Evolutionary conservation across 768 basidiomycete genomes (phyloP).

Genomic region (Lentinula guzmanii): DNA sequence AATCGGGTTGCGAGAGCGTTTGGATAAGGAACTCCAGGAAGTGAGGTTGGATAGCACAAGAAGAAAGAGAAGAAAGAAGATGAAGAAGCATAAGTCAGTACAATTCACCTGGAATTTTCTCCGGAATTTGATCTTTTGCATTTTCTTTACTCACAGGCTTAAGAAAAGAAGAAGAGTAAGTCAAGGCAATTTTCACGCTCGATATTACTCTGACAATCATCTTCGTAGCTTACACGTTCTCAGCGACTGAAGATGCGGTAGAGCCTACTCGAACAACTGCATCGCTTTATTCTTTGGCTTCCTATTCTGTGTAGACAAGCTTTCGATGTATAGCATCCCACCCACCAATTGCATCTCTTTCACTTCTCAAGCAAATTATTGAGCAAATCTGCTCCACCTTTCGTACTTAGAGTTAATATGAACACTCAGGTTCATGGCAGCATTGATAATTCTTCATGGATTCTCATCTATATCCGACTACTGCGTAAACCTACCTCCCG

Average conservation of each 20-base stretch:
- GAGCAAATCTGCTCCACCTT: too few species aligned
- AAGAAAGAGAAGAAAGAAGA: slow-evolving; percentile 87
- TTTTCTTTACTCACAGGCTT: slow-evolving; percentile 41
- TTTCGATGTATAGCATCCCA: neutral
- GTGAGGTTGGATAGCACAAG: slow-evolving; percentile 75
- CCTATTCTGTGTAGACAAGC: neutral
- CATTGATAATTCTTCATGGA: too few species aligned
- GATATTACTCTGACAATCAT: neutral
- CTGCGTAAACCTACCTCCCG: too few species aligned
- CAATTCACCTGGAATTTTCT: slow-evolving; percentile 1
- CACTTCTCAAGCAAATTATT: neutral
- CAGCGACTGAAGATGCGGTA: slow-evolving; percentile 5
- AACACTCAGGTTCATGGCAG: too few species aligned
- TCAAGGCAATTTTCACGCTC: neutral
- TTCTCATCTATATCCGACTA: too few species aligned
- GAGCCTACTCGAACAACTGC: neutral
- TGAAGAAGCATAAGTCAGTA: slow-evolving; percentile 94
- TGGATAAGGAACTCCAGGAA: slow-evolving; percentile 56
- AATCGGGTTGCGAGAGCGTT: slow-evolving; percentile 44
- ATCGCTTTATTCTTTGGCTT: neutral
- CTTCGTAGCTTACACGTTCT: neutral
- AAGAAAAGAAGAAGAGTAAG: slow-evolving; percentile 87
- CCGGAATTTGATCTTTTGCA: slow-evolving; percentile 1
- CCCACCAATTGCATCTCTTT: neutral
- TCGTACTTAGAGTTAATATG: too few species aligned